Percentiles rank a stretch among this genome's conserved stretches.
These are phyloP conservation scores for Penicillium coprophilum DNA, from an alignment of 495 filamentous ascomycete genomes.

Conservation along the genomic window DNA sequence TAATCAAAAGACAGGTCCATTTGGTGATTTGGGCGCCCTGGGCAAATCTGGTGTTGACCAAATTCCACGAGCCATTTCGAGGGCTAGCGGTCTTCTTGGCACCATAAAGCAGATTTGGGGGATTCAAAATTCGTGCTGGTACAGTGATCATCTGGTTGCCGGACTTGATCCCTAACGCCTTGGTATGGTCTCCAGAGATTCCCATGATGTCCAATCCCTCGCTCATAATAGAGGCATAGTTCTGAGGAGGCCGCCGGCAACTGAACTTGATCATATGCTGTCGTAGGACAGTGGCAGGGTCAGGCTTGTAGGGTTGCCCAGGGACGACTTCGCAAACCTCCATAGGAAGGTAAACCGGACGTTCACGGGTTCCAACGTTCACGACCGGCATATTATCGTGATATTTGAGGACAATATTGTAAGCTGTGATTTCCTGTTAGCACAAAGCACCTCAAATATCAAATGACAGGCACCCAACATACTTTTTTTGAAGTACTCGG, in stretches of 20 bases:
- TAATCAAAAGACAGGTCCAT: slow-evolving; percentile 10
- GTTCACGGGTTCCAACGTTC: slow-evolving; percentile 58
- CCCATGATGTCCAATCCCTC: slow-evolving; percentile 51
- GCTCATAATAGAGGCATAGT: slow-evolving; percentile 59
- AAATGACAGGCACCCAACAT: not conserved
- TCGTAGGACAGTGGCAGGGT: slow-evolving; percentile 52
- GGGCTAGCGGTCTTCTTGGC: not conserved
- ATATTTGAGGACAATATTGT: slow-evolving; percentile 15
- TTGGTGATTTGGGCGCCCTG: not conserved
- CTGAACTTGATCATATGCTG: slow-evolving; percentile 64
- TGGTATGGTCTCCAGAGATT: slow-evolving; percentile 27
- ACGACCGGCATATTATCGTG: slow-evolving; percentile 52
- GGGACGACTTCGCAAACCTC: slow-evolving; percentile 60
- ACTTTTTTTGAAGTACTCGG: slow-evolving; percentile 20
- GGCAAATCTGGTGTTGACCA: slow-evolving; percentile 13
- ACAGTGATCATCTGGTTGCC: slow-evolving; percentile 19
- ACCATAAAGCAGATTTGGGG: slow-evolving; percentile 21
- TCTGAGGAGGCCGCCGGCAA: slow-evolving; percentile 58
- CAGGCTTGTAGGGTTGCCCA: slow-evolving; percentile 52
- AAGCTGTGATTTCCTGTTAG: slow-evolving; percentile 13
- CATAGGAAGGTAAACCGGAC: slow-evolving; percentile 59
- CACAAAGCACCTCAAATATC: not conserved
- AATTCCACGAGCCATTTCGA: slow-evolving; percentile 21
- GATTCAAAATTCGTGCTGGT: slow-evolving; percentile 17
- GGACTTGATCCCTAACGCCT: slow-evolving; percentile 5